Percentiles rank a stretch among this genome's conserved stretches.
These are phyloP conservation scores for Colletotrichum costaricense DNA, from an alignment of 2,329 filamentous ascomycete genomes.

Conservation along the genomic window DNA sequence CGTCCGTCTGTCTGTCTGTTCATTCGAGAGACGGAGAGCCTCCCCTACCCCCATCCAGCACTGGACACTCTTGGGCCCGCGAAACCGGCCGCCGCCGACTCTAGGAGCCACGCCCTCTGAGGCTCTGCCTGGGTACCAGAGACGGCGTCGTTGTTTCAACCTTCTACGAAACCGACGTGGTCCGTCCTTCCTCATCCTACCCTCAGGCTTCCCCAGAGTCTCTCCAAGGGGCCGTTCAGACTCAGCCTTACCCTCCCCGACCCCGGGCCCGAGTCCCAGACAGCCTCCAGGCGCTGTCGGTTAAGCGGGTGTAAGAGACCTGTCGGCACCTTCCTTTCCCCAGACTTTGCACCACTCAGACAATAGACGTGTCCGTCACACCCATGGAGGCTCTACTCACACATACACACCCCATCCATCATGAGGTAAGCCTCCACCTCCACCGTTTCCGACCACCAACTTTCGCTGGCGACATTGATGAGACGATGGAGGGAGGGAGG, in stretches of 20 bases:
- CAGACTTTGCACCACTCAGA: background rate
- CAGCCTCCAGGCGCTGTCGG: no score
- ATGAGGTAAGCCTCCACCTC: background rate
- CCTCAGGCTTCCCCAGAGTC: background rate
- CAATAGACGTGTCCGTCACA: background rate
- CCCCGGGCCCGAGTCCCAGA: background rate
- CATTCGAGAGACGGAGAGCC: constrained; percentile 1
- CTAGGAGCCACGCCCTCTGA: background rate
- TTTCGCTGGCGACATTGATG: background rate
- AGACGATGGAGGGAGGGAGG: background rate
- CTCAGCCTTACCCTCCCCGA: background rate
- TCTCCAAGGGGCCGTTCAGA: background rate
- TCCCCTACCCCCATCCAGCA: constrained; percentile 1
- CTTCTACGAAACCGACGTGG: background rate
- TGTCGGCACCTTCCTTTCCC: background rate
- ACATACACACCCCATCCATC: background rate
- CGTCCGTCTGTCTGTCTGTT: background rate
- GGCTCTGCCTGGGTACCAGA: background rate
- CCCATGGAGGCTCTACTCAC: background rate
- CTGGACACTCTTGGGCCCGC: background rate
- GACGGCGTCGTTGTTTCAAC: constrained; percentile 1
- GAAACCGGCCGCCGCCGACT: background rate
- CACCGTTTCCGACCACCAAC: background rate
- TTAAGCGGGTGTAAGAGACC: background rate
- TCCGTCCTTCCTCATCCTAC: background rate